A percentile compares a stretch with the other conserved stretches of the same genome.
Conservation (phyloP, 1,139 yeast species). For the Suhomyces chickasaworum region DNA sequence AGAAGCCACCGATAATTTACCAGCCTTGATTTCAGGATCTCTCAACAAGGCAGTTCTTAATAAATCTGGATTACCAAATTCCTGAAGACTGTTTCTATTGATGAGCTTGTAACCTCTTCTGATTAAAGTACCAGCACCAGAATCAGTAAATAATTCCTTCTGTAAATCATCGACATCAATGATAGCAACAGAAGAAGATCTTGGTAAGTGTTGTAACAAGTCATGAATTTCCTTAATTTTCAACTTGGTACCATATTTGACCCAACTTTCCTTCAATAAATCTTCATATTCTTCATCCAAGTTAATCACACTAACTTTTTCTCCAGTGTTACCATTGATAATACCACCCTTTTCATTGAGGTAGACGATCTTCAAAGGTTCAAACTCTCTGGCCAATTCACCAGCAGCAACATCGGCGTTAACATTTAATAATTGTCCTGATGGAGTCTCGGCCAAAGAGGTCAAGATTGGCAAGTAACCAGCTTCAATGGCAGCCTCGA, state of each 20-base stretch:
- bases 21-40: constrained; percentile 73
- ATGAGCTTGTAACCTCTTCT: constrained; percentile 93
- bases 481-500: constrained; percentile 92
- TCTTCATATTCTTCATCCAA: constrained; percentile 95
- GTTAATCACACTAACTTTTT: constrained; percentile 85
- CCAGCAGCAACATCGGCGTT: constrained; percentile 99
- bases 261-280: constrained; percentile 93
- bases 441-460: constrained; percentile 92
- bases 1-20: constrained; percentile 75
- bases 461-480: constrained; percentile 97
- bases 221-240: constrained; percentile 96
- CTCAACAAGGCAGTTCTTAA: constrained; percentile 75
- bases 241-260: constrained; percentile 95
- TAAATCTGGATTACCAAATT: constrained; percentile 75
- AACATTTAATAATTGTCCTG: constrained; percentile 94
- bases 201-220: constrained; percentile 86
- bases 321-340: constrained; percentile 88
- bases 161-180: constrained; percentile 93
- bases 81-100: constrained; percentile 66
- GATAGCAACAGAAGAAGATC: constrained; percentile 97
- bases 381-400: constrained; percentile 93
- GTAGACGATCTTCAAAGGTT: constrained; percentile 94
- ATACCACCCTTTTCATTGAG: constrained; percentile 98
- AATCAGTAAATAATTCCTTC: constrained; percentile 95
- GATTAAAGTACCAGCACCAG: constrained; percentile 98